Conservation (phyloP, 2,329 filamentous ascomycete species). For the Stenocarpella maydis region DNA sequence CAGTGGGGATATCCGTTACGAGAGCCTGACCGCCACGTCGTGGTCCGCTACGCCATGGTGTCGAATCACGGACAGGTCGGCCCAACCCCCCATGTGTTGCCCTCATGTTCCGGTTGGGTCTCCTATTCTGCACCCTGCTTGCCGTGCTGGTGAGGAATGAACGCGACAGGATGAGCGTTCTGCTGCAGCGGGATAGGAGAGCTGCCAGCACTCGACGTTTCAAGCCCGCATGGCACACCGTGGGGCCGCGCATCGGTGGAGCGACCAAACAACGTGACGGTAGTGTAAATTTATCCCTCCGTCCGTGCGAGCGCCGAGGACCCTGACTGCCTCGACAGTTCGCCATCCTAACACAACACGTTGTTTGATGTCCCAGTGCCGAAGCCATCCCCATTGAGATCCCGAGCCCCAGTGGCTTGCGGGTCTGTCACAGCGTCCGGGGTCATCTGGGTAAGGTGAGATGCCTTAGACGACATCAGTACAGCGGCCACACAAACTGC, state of each 20-base stretch:
- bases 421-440: constrained; percentile 1
- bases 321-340: not conserved
- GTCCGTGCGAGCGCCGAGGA: constrained; percentile 7
- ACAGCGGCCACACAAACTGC: not conserved
- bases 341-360: not conserved
- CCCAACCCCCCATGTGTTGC: not conserved
- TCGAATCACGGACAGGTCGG: constrained; percentile 8
- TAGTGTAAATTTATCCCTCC: not conserved
- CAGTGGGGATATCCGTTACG: constrained; percentile 16
- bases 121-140: not conserved
- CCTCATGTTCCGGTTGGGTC: not conserved
- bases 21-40: constrained; percentile 5
- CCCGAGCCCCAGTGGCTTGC: constrained; percentile 21
- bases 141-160: not conserved
- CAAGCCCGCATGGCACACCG: constrained; percentile 9
- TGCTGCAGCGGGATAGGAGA: not conserved
- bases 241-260: constrained; percentile 1
- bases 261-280: constrained; percentile 17
- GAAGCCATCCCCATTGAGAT: not conserved
- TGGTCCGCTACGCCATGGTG: constrained; percentile 7
- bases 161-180: not conserved
- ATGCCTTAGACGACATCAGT: not conserved
- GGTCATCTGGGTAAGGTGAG: constrained; percentile 7
- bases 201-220: not conserved
- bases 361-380: not conserved